phyloP scores from a whole-genome alignment of 306 rosid species.

The Casuarina cunninghamiana region DNA sequence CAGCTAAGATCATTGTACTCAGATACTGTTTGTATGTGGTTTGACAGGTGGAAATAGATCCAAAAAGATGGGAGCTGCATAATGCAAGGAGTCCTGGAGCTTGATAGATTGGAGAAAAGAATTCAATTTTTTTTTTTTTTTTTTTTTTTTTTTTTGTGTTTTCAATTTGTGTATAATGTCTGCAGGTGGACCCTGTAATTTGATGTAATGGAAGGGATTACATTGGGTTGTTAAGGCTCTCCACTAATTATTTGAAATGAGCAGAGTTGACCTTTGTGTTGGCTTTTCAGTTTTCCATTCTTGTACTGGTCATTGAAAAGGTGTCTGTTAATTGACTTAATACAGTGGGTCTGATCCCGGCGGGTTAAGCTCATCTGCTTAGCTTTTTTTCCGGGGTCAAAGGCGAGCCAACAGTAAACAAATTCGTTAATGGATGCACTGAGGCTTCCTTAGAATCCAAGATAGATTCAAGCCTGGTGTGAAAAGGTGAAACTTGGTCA shows the following conservation, averaged over 20 bases:
- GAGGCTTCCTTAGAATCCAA: not conserved
- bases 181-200: not conserved
- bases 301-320: not conserved
- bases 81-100: conserved; percentile 28
- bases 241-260: not conserved
- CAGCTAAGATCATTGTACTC: not conserved
- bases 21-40: not conserved
- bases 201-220: not conserved
- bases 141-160: not conserved
- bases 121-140: not conserved
- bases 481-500: conserved; percentile 19
- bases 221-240: not conserved
- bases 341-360: not conserved
- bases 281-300: not conserved
- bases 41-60: conserved; percentile 45
- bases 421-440: not conserved
- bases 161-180: not conserved
- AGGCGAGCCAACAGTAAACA: not conserved
- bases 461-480: conserved; percentile 8
- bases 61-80: conserved; percentile 39
- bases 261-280: conserved; percentile 10
- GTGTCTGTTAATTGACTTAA: not conserved
- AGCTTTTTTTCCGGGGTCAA: not conserved
- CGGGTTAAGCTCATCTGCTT: not conserved
- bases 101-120: not conserved